Evolutionary conservation across 352 stramenopile genomes (phyloP).

Genomic region (Phytopythium helicoides): DNA sequence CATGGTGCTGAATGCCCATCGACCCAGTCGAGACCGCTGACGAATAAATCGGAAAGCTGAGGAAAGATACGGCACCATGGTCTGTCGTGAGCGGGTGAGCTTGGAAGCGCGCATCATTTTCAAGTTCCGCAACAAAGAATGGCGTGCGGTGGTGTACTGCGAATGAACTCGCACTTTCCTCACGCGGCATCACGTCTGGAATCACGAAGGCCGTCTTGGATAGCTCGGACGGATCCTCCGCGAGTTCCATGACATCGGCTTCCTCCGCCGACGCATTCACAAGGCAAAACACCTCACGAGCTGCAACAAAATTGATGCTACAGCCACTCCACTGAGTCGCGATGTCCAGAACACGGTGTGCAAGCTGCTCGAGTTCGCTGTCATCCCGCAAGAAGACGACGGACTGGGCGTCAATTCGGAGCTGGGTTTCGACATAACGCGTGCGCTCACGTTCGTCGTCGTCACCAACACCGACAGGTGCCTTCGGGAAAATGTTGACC

Average conservation of each 20-base stretch:
- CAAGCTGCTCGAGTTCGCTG: slow-evolving; percentile 41
- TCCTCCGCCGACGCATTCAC: slow-evolving; percentile 40
- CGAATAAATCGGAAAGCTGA: slow-evolving; percentile 73
- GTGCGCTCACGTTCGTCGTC: slow-evolving; percentile 26
- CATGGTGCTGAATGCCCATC: slow-evolving; percentile 19
- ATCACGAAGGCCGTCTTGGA: slow-evolving; percentile 38
- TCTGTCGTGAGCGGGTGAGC: slow-evolving; percentile 69
- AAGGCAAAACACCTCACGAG: slow-evolving; percentile 65
- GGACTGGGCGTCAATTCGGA: slow-evolving; percentile 59
- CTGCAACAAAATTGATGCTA: slow-evolving; percentile 62
- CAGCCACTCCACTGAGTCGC: slow-evolving; percentile 66
- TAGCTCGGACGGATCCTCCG: slow-evolving; percentile 24
- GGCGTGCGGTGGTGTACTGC: slow-evolving; percentile 57
- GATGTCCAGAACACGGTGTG: slow-evolving; percentile 44
- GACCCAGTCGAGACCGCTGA: slow-evolving; percentile 12
- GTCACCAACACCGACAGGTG: slow-evolving; percentile 25
- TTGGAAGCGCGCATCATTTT: slow-evolving; percentile 58
- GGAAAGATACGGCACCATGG: slow-evolving; percentile 46
- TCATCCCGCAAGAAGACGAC: slow-evolving; percentile 65
- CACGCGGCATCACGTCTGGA: slow-evolving; percentile 53
- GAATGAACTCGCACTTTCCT: slow-evolving; percentile 71
- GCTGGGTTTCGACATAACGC: slow-evolving; percentile 45
- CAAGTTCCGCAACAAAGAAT: slow-evolving; percentile 69
- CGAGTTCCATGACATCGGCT: slow-evolving; percentile 20
- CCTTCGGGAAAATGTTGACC: slow-evolving; percentile 79